A percentile compares a stretch with the other conserved stretches of the same genome.
phyloP scores from a whole-genome alignment of 2,329 filamentous ascomycete species.

The Phialemonium atrogriseum region DNA sequence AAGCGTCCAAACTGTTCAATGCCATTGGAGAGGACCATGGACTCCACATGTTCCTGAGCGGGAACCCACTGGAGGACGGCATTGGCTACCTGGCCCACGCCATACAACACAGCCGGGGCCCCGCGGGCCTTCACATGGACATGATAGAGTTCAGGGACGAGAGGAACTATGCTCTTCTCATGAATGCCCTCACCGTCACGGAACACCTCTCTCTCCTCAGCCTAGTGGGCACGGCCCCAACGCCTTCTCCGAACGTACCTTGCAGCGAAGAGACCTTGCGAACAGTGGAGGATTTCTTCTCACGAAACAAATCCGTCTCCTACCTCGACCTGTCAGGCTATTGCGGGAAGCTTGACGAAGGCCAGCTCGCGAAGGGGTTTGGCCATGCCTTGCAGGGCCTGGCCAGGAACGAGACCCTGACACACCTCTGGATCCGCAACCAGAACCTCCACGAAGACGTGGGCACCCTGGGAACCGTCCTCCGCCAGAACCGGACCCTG shows the following conservation, averaged over 20 bases:
- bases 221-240: constrained; percentile 44
- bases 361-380: constrained; percentile 45
- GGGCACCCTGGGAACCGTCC: constrained; percentile 38
- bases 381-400: constrained; percentile 34
- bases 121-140: constrained; percentile 41
- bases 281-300: constrained; percentile 41
- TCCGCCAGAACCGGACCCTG: constrained; percentile 39
- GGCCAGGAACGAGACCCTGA: constrained; percentile 20
- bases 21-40: constrained; percentile 39
- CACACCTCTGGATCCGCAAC: constrained; percentile 46
- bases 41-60: constrained; percentile 39
- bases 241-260: constrained; percentile 20
- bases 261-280: constrained; percentile 37
- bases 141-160: constrained; percentile 51
- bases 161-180: constrained; percentile 39
- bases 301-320: constrained; percentile 40
- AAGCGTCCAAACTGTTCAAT: constrained; percentile 41
- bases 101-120: constrained; percentile 37
- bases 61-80: constrained; percentile 44
- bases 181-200: constrained; percentile 41
- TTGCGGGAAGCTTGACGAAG: constrained; percentile 48
- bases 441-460: constrained; percentile 47
- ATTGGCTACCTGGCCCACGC: constrained; percentile 41
- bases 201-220: constrained; percentile 42
- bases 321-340: constrained; percentile 50